phyloP scores from a whole-genome alignment of 768 basidiomycete species.

The Sistotremastrum suecicum region DNA sequence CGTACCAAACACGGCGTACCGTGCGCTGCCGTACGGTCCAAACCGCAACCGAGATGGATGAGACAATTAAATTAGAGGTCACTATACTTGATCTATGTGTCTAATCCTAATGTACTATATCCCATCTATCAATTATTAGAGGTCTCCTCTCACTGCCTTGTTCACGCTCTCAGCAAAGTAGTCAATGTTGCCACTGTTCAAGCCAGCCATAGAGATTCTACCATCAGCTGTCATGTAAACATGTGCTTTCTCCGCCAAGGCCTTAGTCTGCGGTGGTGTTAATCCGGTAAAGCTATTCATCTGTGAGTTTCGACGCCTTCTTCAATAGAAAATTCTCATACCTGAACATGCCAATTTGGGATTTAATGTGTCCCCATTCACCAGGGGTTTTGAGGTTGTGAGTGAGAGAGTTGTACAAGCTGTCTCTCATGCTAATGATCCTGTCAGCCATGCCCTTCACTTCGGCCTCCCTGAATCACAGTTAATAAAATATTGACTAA shows the following conservation, averaged over 20 bases:
- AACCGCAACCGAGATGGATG: too few species aligned
- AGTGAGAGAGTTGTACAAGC: conserved; percentile 62
- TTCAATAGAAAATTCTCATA: conserved; percentile 17
- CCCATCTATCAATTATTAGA: conserved; percentile 25
- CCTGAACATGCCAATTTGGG: conserved; percentile 98
- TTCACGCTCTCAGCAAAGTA: conserved; percentile 85
- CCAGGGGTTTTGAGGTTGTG: conserved; percentile 81
- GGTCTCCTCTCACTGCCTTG: conserved; percentile 62
- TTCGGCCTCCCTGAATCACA: conserved; percentile 47
- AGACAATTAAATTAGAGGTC: too few species aligned
- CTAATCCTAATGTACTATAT: too few species aligned
- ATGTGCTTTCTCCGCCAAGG: conserved; percentile 76
- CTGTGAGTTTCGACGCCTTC: background rate
- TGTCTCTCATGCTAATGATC: conserved; percentile 86
- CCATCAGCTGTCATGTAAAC: conserved; percentile 92
- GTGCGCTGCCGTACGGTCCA: too few species aligned
- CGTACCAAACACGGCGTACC: too few species aligned
- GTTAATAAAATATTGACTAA: background rate
- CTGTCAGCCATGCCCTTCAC: conserved; percentile 94
- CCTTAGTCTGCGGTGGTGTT: conserved; percentile 62
- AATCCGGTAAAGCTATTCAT: conserved; percentile 69
- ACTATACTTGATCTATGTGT: too few species aligned
- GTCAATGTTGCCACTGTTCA: conserved; percentile 72
- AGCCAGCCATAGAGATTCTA: conserved; percentile 86
- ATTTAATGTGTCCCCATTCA: conserved; percentile 88